phyloP scores from a whole-genome alignment of 495 filamentous ascomycete species.

The Diplogelasinospora grovesii region DNA sequence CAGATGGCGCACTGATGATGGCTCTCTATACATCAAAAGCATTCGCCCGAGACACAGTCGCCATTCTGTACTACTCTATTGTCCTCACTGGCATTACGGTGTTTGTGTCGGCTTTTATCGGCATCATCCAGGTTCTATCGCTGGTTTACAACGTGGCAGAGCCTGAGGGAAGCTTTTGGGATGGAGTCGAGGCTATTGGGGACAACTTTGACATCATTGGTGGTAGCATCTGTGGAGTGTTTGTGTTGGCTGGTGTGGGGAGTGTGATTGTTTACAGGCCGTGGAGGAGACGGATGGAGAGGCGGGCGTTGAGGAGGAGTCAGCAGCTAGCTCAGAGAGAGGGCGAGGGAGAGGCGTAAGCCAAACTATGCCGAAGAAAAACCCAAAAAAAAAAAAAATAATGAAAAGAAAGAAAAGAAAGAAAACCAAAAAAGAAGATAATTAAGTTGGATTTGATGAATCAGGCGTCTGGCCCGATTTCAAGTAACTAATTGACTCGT shows the following conservation, averaged over 20 bases:
- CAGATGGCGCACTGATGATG: conserved; percentile 93
- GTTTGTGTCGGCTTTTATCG: conserved; percentile 79
- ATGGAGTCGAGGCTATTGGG: conserved; percentile 65
- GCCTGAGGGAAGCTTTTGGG: conserved; percentile 75
- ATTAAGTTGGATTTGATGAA: too few species aligned
- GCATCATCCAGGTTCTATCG: conserved; percentile 74
- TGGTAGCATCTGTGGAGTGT: conserved; percentile 74
- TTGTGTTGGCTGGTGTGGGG: conserved; percentile 65
- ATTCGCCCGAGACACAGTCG: conserved; percentile 69
- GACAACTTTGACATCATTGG: conserved; percentile 87
- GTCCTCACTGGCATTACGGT: conserved; percentile 82
- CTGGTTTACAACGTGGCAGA: conserved; percentile 67
- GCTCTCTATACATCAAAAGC: conserved; percentile 76
- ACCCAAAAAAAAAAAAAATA: too few species aligned
- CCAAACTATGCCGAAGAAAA: too few species aligned
- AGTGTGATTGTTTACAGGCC: conserved; percentile 69
- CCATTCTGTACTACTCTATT: conserved; percentile 90
- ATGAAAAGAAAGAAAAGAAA: too few species aligned
- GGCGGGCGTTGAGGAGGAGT: too few species aligned
- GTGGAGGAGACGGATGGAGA: conserved; percentile 54
- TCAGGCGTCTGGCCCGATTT: too few species aligned
- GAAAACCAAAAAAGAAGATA: too few species aligned
- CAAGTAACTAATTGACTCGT: too few species aligned
- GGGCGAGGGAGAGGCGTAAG: too few species aligned
- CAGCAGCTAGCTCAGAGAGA: too few species aligned